These are phyloP conservation scores for Solanum tarapatanum DNA, from an alignment of 257 asterid species.

Conservation along the genomic window DNA sequence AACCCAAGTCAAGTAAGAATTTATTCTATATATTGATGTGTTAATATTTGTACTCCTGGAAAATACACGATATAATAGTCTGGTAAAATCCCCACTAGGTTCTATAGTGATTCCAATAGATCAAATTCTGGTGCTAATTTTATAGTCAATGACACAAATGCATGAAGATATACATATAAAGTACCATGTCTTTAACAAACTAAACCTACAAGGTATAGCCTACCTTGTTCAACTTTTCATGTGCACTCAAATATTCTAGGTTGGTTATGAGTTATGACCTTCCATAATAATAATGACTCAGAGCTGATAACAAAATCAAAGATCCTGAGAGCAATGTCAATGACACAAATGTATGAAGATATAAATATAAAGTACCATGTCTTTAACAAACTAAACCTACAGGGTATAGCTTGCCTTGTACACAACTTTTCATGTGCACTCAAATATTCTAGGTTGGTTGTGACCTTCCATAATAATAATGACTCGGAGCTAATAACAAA, in stretches of 20 bases:
- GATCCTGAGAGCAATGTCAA: not conserved
- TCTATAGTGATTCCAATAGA: not conserved
- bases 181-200: not conserved
- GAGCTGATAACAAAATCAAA: not conserved
- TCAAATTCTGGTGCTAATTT: not conserved
- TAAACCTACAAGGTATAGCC: not conserved
- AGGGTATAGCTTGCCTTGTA: not conserved
- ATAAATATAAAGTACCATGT: not conserved
- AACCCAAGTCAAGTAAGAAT: not conserved
- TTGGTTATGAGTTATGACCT: not conserved
- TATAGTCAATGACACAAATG: not conserved
- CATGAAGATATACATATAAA: not conserved
- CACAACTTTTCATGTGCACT: not conserved
- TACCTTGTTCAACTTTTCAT: not conserved
- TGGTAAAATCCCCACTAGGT: not conserved
- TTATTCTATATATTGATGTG: not conserved
- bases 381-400: not conserved
- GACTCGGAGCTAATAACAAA: not conserved
- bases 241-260: not conserved
- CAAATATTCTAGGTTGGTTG: not conserved
- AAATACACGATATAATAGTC: not conserved
- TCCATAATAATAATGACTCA: not conserved
- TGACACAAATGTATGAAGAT: not conserved
- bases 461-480: not conserved
- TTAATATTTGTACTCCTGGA: not conserved